Percentiles rank a stretch among this genome's conserved stretches.
Conservation (phyloP, 2,329 filamentous ascomycete genomes). For the Ophiostoma novo-ulmi region DNA sequence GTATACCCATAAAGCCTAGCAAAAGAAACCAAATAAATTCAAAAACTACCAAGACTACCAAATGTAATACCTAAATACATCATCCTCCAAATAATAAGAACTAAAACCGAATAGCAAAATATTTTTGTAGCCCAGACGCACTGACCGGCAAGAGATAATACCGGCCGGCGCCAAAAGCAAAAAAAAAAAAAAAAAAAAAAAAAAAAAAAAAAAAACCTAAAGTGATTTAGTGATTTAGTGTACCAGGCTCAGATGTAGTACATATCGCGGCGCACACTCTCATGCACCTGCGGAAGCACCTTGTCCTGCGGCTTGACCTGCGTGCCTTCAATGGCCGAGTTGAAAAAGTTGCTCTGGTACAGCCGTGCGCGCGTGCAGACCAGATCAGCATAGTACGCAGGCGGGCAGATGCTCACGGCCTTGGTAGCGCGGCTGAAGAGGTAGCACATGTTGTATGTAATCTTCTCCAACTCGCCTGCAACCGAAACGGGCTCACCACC, state of each 20-base stretch:
- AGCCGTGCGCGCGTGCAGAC: constrained; percentile 71
- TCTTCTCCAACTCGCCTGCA: constrained; percentile 63
- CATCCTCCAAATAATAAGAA: not conserved
- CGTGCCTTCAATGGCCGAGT: constrained; percentile 31
- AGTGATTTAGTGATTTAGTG: not conserved
- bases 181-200: constrained; percentile 16
- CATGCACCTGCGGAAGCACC: constrained; percentile 37
- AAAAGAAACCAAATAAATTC: constrained; percentile 1
- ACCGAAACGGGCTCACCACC: constrained; percentile 34
- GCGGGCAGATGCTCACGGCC: constrained; percentile 79
- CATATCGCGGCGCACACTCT: constrained; percentile 45
- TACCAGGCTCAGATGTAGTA: constrained; percentile 46
- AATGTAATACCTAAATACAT: not conserved
- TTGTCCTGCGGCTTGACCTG: constrained; percentile 47
- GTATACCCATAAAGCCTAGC: not conserved
- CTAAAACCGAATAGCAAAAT: not conserved
- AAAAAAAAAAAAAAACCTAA: not conserved
- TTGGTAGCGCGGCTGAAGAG: constrained; percentile 82
- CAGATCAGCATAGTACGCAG: constrained; percentile 86
- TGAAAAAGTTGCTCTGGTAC: constrained; percentile 63
- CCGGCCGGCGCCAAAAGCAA: not conserved
- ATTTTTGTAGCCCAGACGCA: not conserved
- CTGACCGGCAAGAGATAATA: not conserved
- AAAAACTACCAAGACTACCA: not conserved
- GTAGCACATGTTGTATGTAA: constrained; percentile 78